Conservation (phyloP, 345 rosid genomes). For the Eucalyptus dawsonii region DNA sequence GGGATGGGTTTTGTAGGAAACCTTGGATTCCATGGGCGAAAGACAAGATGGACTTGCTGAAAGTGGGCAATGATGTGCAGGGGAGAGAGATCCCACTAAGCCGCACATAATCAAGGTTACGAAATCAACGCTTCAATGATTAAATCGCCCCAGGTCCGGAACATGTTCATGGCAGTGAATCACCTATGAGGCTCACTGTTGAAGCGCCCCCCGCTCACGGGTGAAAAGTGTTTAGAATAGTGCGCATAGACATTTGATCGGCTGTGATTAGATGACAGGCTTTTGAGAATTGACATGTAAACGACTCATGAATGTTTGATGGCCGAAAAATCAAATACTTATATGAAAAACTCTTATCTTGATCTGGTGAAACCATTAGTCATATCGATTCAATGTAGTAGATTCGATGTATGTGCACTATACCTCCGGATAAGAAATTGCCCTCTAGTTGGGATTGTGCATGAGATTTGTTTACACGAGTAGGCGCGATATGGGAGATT, state of each 20-base stretch:
- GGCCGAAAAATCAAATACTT: background rate
- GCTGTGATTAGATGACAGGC: background rate
- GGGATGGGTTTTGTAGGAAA: background rate
- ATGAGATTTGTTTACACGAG: background rate
- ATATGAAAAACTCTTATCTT: rapidly evolving
- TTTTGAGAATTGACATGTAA: background rate
- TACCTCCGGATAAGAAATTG: background rate
- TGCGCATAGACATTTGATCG: background rate
- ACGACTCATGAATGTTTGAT: background rate
- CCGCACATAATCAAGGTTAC: background rate
- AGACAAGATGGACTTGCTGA: background rate
- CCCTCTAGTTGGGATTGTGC: background rate
- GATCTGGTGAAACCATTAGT: rapidly evolving
- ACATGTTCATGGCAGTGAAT: background rate
- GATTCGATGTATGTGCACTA: background rate
- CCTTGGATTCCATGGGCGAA: background rate
- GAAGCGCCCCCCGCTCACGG: background rate
- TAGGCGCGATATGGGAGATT: background rate
- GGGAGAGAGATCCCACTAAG: background rate
- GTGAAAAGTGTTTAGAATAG: background rate
- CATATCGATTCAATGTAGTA: background rate
- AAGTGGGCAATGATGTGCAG: background rate
- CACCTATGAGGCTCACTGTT: background rate
- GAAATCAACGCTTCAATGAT: background rate
- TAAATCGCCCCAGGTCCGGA: background rate